Evolutionary conservation across 2,329 filamentous ascomycete genomes (phyloP).

Genomic region (Apiospora kogelbergensis): DNA sequence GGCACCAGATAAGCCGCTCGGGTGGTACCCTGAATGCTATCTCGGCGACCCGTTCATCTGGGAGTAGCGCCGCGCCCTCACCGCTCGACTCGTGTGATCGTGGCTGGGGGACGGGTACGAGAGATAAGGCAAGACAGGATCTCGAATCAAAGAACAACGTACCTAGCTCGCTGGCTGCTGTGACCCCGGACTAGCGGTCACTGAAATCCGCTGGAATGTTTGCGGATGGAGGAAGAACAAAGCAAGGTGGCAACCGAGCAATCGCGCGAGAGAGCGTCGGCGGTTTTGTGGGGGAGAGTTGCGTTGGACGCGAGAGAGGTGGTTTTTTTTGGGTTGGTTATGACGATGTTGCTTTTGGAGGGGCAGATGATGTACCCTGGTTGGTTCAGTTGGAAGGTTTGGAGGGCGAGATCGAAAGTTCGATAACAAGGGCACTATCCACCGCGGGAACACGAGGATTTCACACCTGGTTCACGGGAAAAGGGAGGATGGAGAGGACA

Average conservation of each 20-base stretch:
- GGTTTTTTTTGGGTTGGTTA: background rate
- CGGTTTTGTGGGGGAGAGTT: background rate
- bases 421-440: background rate
- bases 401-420: background rate
- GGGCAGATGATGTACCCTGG: background rate
- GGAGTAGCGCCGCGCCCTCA: background rate
- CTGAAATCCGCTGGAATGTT: background rate
- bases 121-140: background rate
- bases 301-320: background rate
- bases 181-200: constrained; percentile 2
- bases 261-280: background rate
- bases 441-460: background rate
- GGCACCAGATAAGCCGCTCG: background rate
- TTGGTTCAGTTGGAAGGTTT: background rate
- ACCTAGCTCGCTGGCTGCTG: background rate
- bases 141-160: background rate
- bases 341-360: constrained; percentile 4
- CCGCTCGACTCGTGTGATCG: constrained; percentile 2
- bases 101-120: background rate
- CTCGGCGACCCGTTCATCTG: background rate
- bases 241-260: background rate
- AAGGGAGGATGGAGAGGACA: background rate
- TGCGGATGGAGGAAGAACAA: background rate
- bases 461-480: background rate
- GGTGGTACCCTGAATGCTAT: background rate